Evolutionary conservation across 1,284 basidiomycete species (phyloP), one percentile per base, ranked within the genome.

Genomic region (Ganoderma sinense): DNA sequence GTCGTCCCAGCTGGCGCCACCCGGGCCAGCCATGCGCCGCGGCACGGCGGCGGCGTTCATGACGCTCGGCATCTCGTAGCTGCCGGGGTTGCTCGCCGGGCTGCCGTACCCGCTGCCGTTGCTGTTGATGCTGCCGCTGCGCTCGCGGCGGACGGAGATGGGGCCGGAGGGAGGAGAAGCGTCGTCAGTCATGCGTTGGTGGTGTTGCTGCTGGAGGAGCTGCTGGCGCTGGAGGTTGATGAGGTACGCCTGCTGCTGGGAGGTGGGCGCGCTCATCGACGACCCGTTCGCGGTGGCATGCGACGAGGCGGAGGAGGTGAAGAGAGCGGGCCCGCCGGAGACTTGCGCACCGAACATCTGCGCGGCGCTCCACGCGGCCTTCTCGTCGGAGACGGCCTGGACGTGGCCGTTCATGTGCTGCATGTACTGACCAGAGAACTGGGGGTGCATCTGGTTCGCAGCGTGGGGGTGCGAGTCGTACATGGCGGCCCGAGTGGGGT

Each of bases 51-150:
- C 70, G 51, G 69, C 78, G 67, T 74, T 70, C 67, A 78, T 66
- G 56, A 70, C 74, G 69, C 74, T 74, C 33, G 78, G 77, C 66
- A 85, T 73, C 72, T 86, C 84, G 71, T 84, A 85, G 65, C 75
- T 71, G 13, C 77, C 71, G 0, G 75, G 73, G 55, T 76, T 78
- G 68, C 79, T 73, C 13, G 78, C 79, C 5, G 82, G 72, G 65
- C 68, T 80, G 18, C 74, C 78, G 69, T 79, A 84, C 10, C 80
- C 78, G 71, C 81, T 82, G 58, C 81, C 80, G 62, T 72, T 75
- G 72, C 78, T 79, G 65, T 78, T 79, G 75, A 82, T 81, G 69
- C 84, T 84, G 13, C 80, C 82, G 66, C 84, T 82, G 63, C 83
- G 78, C 72, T 82, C 80, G 59, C 79, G 74, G 29, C 75, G 70